A percentile compares a stretch with the other conserved stretches of the same genome.
Evolutionary conservation across 2,329 filamentous ascomycete genomes (phyloP).

Genomic region (Colletotrichum lindemuthianum): DNA sequence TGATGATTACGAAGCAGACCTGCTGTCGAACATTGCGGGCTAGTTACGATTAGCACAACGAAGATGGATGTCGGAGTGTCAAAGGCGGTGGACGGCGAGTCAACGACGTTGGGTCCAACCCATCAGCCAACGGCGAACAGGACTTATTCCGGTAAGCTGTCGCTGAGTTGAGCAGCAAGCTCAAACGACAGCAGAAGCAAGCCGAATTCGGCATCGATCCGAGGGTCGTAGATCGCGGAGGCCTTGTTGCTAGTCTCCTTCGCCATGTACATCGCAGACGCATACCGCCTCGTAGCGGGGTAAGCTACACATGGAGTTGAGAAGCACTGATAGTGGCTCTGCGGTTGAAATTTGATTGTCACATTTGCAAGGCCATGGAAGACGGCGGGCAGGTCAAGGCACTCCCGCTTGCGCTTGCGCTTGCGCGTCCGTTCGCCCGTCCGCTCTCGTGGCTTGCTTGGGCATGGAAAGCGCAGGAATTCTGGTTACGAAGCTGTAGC

Average conservation of each 20-base stretch:
- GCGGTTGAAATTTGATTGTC: too few relatives aligned
- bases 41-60: too few relatives aligned
- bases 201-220: conserved; percentile 12
- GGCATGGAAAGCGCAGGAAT: neutral
- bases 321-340: too few relatives aligned
- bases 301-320: too few relatives aligned
- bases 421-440: conserved; percentile 11
- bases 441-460: conserved; percentile 5
- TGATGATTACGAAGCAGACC: too few relatives aligned
- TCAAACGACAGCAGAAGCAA: conserved; percentile 21
- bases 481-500: too few relatives aligned
- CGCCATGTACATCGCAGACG: too few relatives aligned
- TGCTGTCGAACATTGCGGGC: too few relatives aligned
- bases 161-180: conserved; percentile 12
- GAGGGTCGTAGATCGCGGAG: conserved; percentile 14
- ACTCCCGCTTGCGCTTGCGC: neutral
- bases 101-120: conserved; percentile 15
- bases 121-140: conserved; percentile 9
- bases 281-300: too few relatives aligned
- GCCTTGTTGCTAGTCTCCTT: conserved; percentile 4
- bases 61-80: neutral
- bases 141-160: conserved; percentile 23
- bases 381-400: conserved; percentile 7
- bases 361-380: neutral
- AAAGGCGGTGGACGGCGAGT: conserved; percentile 27